Base-by-base conservation (phyloP, 345 rosid species). In the Gossypium australe region DNA sequence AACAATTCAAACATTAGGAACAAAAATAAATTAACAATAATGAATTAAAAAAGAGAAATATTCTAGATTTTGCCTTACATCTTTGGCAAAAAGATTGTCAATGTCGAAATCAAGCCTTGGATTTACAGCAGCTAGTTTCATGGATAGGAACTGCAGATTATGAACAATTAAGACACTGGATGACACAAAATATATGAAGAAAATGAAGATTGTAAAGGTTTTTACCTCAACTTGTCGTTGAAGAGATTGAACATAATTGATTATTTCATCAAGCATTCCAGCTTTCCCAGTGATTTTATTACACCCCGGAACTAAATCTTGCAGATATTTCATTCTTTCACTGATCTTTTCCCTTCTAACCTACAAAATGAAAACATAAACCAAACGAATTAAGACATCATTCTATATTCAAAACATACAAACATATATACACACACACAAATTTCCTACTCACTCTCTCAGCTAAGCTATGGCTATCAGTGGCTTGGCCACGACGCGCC, bases 381-480 rank as follows among this genome's bases (percentile, higher is more conserved):
- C 34, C 16, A 74, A 20, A 24, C 11, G 25, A 8, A 29, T 76
- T n/a, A 64, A 17, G 11, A 16, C 56, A 8, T 59, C 38, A 78
- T 65, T 74, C 22, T 51, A 6, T 45, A 45, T 45, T 45, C 3
- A 9, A 45, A 45, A 8, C 38, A 9, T 3, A 9, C 13, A 10
- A 45, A 45, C 41, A 34, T 34, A 34, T 34, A 34, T 5, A 34
- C 41, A 34, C 7, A 34, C 0, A n/a, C 17, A 61, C 48, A 22
- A 53, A 7, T 53, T 24, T 67, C 12, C 47, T 17, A 71, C 98
- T 89, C 75, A 95, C 99, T 82, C 99, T 85, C 80, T 95, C 99
- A 38, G 99, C 98, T 75, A 95, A 83, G 83, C 98, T 95, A 77
- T 95, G 99, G 84, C 98, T 95, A 72, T 95, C 98, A 27, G 99